Conservation (phyloP, 2,329 filamentous ascomycete species). For the Hypoxylon sp. region DNA sequence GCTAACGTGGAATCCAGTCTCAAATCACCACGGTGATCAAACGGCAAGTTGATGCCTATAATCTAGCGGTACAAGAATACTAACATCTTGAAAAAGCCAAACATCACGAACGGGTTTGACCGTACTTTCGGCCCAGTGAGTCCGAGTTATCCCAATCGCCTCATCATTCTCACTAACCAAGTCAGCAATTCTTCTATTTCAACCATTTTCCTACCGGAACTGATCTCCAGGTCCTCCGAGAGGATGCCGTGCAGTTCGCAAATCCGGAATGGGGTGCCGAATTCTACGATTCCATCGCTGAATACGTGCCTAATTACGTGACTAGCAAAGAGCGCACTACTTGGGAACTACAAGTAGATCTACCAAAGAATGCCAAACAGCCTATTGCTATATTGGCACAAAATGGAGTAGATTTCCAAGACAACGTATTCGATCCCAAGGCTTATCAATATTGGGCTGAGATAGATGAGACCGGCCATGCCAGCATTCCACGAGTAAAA, state of each 20-base stretch:
- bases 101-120: conserved; percentile 76
- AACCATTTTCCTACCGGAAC: conserved; percentile 67
- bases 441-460: conserved; percentile 75
- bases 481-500: conserved; percentile 68
- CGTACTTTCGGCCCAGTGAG: conserved; percentile 70
- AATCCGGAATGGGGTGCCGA: conserved; percentile 68
- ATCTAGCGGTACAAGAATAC: background rate
- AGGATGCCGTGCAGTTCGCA: conserved; percentile 68
- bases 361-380: conserved; percentile 66
- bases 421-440: conserved; percentile 68
- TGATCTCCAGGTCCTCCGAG: conserved; percentile 63
- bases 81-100: conserved; percentile 59
- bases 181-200: conserved; percentile 71
- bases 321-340: conserved; percentile 66
- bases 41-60: conserved; percentile 54
- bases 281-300: conserved; percentile 75
- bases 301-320: conserved; percentile 72
- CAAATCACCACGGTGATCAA: conserved; percentile 74
- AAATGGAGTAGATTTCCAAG: conserved; percentile 69
- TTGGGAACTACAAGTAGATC: conserved; percentile 64
- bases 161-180: conserved; percentile 24
- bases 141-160: conserved; percentile 22
- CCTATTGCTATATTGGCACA: conserved; percentile 70
- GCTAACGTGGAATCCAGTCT: conserved; percentile 58
- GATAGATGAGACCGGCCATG: conserved; percentile 63